Percentiles rank a stretch among this genome's conserved stretches.
Conservation (phyloP, 2,329 filamentous ascomycete species). For the Ilyonectria robusta region DNA sequence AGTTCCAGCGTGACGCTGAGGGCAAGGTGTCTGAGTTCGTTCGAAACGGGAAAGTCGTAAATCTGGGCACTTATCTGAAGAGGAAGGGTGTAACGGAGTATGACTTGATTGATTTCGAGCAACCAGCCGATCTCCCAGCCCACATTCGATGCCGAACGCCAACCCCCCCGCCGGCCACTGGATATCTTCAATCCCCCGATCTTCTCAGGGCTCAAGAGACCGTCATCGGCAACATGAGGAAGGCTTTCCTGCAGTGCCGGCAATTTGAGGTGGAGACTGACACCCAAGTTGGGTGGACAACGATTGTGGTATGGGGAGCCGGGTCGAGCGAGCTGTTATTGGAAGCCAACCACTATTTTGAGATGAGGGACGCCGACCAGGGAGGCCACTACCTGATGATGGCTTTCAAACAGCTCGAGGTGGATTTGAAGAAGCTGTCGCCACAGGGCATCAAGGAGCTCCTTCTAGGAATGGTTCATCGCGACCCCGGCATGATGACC, state of each 20-base stretch:
- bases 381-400: slow-evolving; percentile 58
- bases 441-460: slow-evolving; percentile 61
- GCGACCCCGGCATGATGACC: slow-evolving; percentile 61
- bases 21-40: slow-evolving; percentile 68
- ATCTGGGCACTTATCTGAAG: slow-evolving; percentile 66
- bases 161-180: slow-evolving; percentile 59
- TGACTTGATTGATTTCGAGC: slow-evolving; percentile 63
- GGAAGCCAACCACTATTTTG: slow-evolving; percentile 61
- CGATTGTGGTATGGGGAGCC: slow-evolving; percentile 60
- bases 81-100: slow-evolving; percentile 68
- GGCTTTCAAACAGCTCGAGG: slow-evolving; percentile 60
- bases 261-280: slow-evolving; percentile 58
- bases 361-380: slow-evolving; percentile 56
- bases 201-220: slow-evolving; percentile 61
- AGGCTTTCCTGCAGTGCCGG: slow-evolving; percentile 61
- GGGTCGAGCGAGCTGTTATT: slow-evolving; percentile 60
- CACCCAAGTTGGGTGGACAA: slow-evolving; percentile 56
- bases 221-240: slow-evolving; percentile 60
- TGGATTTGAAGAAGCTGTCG: slow-evolving; percentile 59
- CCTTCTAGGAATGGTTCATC: slow-evolving; percentile 60
- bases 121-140: slow-evolving; percentile 58
- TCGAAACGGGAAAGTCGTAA: slow-evolving; percentile 66
- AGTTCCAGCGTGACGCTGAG: slow-evolving; percentile 66
- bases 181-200: slow-evolving; percentile 59
- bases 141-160: slow-evolving; percentile 62